Evolutionary conservation across 768 basidiomycete genomes (phyloP).

Genomic region (Xanthoconium stramineum): DNA sequence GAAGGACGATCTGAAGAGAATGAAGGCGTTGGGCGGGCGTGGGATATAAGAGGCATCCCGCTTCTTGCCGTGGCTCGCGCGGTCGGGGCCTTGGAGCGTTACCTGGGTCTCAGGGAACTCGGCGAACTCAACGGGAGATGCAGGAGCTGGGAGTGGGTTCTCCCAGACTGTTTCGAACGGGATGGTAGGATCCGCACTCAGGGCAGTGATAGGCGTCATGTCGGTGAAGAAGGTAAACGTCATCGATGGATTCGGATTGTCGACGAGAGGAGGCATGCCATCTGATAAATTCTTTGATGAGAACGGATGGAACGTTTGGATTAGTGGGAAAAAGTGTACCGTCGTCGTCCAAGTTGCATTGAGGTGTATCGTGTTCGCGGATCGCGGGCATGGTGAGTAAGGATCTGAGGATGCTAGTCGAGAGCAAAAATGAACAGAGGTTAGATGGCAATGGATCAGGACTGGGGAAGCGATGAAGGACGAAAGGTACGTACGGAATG

Average conservation of each 20-base stretch:
- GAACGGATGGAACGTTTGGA: neutral
- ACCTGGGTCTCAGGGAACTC: conserved; percentile 19
- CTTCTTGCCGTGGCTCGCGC: conserved; percentile 55
- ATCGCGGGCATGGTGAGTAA: conserved; percentile 24
- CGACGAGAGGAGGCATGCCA: conserved; percentile 50
- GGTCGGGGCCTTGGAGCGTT: conserved; percentile 32
- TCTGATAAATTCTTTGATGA: conserved; percentile 30
- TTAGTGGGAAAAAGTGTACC: conserved; percentile 21
- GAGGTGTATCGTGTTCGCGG: conserved; percentile 25
- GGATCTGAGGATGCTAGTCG: neutral
- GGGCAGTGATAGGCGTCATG: conserved; percentile 53
- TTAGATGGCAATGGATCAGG: conserved; percentile 9
- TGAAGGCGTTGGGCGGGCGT: conserved; percentile 82
- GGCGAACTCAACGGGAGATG: conserved; percentile 19
- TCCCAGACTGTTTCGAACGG: conserved; percentile 35
- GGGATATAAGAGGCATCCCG: conserved; percentile 75
- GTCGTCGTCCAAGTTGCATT: conserved; percentile 35
- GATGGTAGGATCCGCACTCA: conserved; percentile 33
- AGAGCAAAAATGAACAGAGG: neutral
- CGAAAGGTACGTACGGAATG: conserved; percentile 17
- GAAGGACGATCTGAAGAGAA: conserved; percentile 78
- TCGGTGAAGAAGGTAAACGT: conserved; percentile 64
- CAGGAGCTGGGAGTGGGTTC: conserved; percentile 14
- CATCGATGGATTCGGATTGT: conserved; percentile 49
- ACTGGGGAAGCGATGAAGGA: conserved; percentile 4